Base-by-base conservation (phyloP, 441 rosid species). In the Eruca vesicaria region DNA sequence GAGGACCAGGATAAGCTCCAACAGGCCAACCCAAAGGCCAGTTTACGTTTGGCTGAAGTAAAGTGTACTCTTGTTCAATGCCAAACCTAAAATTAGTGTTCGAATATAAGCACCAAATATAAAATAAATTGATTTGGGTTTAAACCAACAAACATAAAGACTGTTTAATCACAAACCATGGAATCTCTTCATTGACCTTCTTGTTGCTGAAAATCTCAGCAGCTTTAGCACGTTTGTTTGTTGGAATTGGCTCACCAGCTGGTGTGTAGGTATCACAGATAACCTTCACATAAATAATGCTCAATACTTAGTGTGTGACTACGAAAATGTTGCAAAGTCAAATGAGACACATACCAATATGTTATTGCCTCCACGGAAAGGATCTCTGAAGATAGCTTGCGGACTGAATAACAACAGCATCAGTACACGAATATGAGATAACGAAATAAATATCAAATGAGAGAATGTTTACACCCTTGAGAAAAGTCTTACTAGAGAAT, bases 21-120 rank as follows among this genome's bases (percentile, higher is more conserved):
- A 93, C 94, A 10, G 99, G 99, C 99, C 99, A 95, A 69, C 99
- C 99, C 85, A 95, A 82, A 63, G 99, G 99, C 99, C 99, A 95
- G 60, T 83, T 86, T 23, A 93, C 95, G 71, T 95, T 83, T 80
- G 82, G 75, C 81, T 91, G 98, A 71, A 95, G 83, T 70, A 95
- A 86, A 78, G 98, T 95, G 90, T 95, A 95, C 83, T 95, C 99
- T 84, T 95, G 99, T 87, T 95, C 98, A 55, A 95, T 95, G 53
- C 99, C 99, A 68, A 52, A 95, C 99, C 99, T 95, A 33, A 9
- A 36, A 45, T 0, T 60, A 61, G 53, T 36, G 35, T 20, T 65
- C 59, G 66, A 48, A 43, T 7, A 21, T 53, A 63, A 64, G 55
- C 31, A 52, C 14, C 63, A 43, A 19, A 16, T 26, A 18, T 3